These are phyloP conservation scores for Craterostigma plantagineum DNA, from an alignment of 257 asterid genomes.

Conservation along the genomic window DNA sequence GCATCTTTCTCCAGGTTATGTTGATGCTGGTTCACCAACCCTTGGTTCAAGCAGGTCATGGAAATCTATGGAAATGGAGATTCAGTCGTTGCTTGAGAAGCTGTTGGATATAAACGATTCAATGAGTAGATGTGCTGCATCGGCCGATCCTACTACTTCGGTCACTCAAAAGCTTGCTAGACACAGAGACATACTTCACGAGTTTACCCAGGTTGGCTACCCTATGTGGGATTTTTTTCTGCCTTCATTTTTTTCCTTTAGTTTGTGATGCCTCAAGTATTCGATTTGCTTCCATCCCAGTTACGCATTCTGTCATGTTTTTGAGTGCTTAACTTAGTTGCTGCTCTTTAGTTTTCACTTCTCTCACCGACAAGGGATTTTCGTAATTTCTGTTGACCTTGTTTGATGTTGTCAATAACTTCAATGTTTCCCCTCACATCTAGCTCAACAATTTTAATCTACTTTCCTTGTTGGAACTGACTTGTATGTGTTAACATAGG, in stretches of 20 bases:
- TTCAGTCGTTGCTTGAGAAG: slow-evolving; percentile 85
- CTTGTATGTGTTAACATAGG: slow-evolving; percentile 27
- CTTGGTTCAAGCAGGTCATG: slow-evolving; percentile 78
- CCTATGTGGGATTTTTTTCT: slow-evolving; percentile 4
- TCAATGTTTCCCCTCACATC: neutral
- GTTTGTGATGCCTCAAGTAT: slow-evolving; percentile 3
- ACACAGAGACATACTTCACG: slow-evolving; percentile 89
- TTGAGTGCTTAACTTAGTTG: neutral
- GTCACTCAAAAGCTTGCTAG: slow-evolving; percentile 90
- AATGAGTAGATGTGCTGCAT: slow-evolving; percentile 95
- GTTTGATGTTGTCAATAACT: neutral
- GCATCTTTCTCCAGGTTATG: slow-evolving; percentile 31
- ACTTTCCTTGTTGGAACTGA: neutral
- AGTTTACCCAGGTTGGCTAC: slow-evolving; percentile 65
- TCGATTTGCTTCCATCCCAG: slow-evolving; percentile 1
- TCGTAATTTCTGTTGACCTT: no score
- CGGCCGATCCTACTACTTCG: slow-evolving; percentile 76
- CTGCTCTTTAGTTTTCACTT: neutral
- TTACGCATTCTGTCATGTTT: neutral
- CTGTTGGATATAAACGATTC: slow-evolving; percentile 80
- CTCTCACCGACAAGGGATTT: neutral
- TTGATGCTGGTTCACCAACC: slow-evolving; percentile 76
- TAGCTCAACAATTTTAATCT: neutral
- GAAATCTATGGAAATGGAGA: slow-evolving; percentile 97
- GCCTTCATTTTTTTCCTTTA: neutral